These are phyloP conservation scores for Mycena venus DNA, from an alignment of 768 basidiomycete genomes.

Conservation along the genomic window DNA sequence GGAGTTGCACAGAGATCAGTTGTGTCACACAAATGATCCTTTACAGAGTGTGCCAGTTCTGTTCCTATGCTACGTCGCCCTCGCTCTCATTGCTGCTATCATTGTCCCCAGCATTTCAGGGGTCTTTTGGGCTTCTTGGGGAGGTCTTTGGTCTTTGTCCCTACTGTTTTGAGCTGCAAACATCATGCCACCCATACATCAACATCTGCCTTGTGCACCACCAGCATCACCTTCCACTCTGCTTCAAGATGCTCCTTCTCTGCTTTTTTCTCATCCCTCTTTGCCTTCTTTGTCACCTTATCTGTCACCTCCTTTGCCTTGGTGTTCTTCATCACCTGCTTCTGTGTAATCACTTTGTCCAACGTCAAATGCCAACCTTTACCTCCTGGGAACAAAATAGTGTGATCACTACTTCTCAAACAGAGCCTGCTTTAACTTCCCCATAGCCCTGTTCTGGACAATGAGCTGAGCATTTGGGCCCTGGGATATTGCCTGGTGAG, in stretches of 20 bases:
- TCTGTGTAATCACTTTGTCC: background rate
- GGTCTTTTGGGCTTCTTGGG: background rate
- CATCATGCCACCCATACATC: background rate
- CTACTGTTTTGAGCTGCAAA: background rate
- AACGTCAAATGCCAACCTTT: background rate
- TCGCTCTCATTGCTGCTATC: background rate
- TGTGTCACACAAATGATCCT: too few species aligned
- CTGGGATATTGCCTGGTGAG: constrained; percentile 31
- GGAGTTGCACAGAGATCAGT: too few species aligned
- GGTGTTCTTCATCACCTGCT: background rate
- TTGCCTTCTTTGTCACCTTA: background rate
- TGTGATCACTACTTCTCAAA: background rate
- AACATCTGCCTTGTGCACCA: background rate
- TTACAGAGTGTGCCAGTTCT: background rate
- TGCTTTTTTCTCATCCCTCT: constrained; percentile 1
- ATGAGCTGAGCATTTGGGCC: constrained; percentile 33
- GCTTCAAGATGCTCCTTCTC: background rate
- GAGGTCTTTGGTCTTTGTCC: background rate
- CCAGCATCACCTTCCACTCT: constrained; percentile 5
- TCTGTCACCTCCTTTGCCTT: constrained; percentile 7
- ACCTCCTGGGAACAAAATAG: background rate
- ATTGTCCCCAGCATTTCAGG: background rate
- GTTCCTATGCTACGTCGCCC: background rate
- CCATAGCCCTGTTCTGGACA: constrained; percentile 35
- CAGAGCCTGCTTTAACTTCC: constrained; percentile 4